Evolutionary conservation across 768 basidiomycete genomes (phyloP).

Genomic region (Tulasnella calospora): DNA sequence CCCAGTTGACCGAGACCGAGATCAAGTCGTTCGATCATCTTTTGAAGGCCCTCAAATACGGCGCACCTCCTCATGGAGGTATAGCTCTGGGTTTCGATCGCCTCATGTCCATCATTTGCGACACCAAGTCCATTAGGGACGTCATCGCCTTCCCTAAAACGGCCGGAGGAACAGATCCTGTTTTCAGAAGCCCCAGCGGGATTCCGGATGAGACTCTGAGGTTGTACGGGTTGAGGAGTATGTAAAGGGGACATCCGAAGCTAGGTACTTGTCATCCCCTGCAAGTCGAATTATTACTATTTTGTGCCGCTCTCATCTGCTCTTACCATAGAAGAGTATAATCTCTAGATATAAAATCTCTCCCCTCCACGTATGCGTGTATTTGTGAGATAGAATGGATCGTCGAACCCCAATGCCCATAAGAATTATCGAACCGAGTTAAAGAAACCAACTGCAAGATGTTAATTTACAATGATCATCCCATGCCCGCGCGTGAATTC

Average conservation of each 20-base stretch:
- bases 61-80: conserved; percentile 93
- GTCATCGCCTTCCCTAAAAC: conserved; percentile 98
- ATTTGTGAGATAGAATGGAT: background rate
- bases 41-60: conserved; percentile 77
- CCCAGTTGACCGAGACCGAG: conserved; percentile 68
- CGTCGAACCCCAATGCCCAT: background rate
- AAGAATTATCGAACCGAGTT: background rate
- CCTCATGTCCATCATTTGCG: conserved; percentile 84
- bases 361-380: background rate
- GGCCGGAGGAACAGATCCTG: conserved; percentile 71
- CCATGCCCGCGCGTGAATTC: background rate
- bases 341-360: background rate
- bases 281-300: background rate
- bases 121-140: conserved; percentile 81
- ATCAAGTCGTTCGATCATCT: conserved; percentile 75
- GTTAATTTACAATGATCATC: background rate
- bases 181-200: conserved; percentile 81
- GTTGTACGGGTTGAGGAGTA: conserved; percentile 28
- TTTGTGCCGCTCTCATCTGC: background rate
- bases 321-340: background rate
- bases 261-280: background rate
- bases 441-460: background rate
- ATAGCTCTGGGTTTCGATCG: conserved; percentile 92
- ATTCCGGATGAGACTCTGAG: conserved; percentile 48
- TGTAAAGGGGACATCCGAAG: background rate